phyloP scores from a whole-genome alignment of 495 filamentous ascomycete species.

The Podospora bellae-mahoneyi region DNA sequence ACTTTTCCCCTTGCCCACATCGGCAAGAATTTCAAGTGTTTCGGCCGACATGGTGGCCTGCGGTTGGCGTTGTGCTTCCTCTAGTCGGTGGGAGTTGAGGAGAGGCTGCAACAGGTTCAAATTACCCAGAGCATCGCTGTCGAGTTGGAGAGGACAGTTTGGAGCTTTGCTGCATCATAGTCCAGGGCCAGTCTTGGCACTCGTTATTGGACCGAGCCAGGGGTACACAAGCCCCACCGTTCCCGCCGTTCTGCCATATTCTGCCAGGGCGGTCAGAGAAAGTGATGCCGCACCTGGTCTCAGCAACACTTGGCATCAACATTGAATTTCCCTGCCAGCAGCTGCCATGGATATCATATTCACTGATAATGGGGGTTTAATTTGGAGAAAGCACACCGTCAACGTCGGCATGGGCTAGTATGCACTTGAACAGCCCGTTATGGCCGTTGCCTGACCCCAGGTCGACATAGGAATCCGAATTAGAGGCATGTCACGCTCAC shows the following conservation, averaged over 20 bases:
- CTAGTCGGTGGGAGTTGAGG: constrained; percentile 28
- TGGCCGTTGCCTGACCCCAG: neutral
- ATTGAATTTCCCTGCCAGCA: neutral
- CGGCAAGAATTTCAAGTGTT: constrained; percentile 39
- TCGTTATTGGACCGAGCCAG: constrained; percentile 15
- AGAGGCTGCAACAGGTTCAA: constrained; percentile 24
- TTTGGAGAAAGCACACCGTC: neutral
- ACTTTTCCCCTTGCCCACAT: constrained; percentile 53
- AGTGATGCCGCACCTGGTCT: neutral
- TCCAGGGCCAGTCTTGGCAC: constrained; percentile 30
- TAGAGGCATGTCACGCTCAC: neutral
- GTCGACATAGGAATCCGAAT: neutral
- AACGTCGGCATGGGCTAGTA: neutral
- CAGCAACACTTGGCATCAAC: neutral
- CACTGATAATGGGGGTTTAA: neutral
- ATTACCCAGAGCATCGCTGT: constrained; percentile 16
- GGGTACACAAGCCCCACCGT: constrained; percentile 17
- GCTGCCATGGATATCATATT: neutral
- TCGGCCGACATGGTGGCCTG: constrained; percentile 41
- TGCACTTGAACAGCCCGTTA: neutral
- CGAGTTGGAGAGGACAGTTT: constrained; percentile 42
- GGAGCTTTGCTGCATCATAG: constrained; percentile 36
- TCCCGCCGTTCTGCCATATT: constrained; percentile 21
- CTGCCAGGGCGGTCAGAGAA: constrained; percentile 15
- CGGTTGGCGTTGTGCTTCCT: constrained; percentile 31